Conservation (phyloP, 441 rosid species). For the Croton laevigatus region DNA sequence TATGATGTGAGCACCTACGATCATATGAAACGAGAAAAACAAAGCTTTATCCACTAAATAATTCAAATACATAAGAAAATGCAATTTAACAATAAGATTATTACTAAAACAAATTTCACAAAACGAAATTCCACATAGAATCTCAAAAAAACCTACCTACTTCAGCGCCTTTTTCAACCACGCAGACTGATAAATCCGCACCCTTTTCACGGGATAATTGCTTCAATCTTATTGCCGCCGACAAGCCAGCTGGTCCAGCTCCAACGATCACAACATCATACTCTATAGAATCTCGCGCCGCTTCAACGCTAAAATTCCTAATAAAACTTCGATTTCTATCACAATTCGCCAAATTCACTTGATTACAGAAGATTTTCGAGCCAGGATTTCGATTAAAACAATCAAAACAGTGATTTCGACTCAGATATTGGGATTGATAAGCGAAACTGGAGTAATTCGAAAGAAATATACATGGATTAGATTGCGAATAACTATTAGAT, state of each 20-base stretch:
- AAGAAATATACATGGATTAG: constrained; percentile 18
- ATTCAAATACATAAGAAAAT: neutral
- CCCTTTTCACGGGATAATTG: constrained; percentile 73
- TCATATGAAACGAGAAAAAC: constrained; percentile 11
- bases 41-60: too few species aligned
- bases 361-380: constrained; percentile 16
- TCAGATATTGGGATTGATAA: constrained; percentile 21
- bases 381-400: constrained; percentile 23
- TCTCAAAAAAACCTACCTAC: constrained; percentile 54
- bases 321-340: constrained; percentile 20
- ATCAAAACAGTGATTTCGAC: constrained; percentile 25
- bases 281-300: constrained; percentile 63
- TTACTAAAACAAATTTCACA: neutral
- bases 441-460: constrained; percentile 11
- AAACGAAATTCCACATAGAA: neutral
- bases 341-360: constrained; percentile 19
- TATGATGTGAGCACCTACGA: constrained; percentile 77
- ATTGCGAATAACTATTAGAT: neutral
- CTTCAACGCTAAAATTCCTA: constrained; percentile 49
- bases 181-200: constrained; percentile 80
- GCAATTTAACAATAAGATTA: neutral
- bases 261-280: constrained; percentile 93
- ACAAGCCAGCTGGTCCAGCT: constrained; percentile 96
- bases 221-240: constrained; percentile 87
- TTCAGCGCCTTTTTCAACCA: constrained; percentile 96